Percentiles rank a stretch among this genome's conserved stretches.
phyloP scores from a whole-genome alignment of 768 basidiomycete genomes.

The Kwoniella botswanensis region DNA sequence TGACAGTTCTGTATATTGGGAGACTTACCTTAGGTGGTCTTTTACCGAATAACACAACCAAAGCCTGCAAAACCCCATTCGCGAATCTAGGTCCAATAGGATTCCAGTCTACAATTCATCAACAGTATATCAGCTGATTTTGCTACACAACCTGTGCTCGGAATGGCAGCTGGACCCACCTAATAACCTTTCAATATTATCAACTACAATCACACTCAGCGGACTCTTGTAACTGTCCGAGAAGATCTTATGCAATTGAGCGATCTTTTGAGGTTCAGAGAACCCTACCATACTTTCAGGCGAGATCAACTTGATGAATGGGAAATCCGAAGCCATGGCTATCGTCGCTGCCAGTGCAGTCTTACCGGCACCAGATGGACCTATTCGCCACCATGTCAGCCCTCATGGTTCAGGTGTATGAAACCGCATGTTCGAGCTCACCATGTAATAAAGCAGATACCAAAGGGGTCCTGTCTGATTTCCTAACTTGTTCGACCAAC shows the following conservation, averaged over 20 bases:
- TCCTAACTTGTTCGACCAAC: slow-evolving; percentile 91
- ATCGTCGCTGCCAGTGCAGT: slow-evolving; percentile 93
- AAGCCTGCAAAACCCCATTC: slow-evolving; percentile 85
- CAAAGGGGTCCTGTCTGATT: slow-evolving; percentile 85
- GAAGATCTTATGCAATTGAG: slow-evolving; percentile 89
- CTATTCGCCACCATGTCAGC: slow-evolving; percentile 35
- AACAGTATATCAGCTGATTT: too few species aligned
- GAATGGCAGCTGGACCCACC: slow-evolving; percentile 63
- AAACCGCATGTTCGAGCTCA: slow-evolving; percentile 27
- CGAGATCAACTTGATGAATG: slow-evolving; percentile 96
- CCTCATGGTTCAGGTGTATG: background rate
- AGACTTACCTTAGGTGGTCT: slow-evolving; percentile 83
- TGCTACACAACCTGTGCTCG: too few species aligned
- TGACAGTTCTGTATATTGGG: background rate
- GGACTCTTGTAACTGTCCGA: slow-evolving; percentile 97
- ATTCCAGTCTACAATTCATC: slow-evolving; percentile 76
- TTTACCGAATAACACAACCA: slow-evolving; percentile 84
- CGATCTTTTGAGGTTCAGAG: slow-evolving; percentile 88
- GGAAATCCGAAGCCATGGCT: slow-evolving; percentile 89
- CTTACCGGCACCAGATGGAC: slow-evolving; percentile 89
- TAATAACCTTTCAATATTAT: slow-evolving; percentile 88
- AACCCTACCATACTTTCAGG: slow-evolving; percentile 97
- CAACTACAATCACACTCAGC: slow-evolving; percentile 91
- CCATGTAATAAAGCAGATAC: slow-evolving; percentile 87
- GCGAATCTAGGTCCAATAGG: slow-evolving; percentile 97